phyloP scores from a whole-genome alignment of 2,329 filamentous ascomycete genomes.

The Acephala macrosclerotiorum region DNA sequence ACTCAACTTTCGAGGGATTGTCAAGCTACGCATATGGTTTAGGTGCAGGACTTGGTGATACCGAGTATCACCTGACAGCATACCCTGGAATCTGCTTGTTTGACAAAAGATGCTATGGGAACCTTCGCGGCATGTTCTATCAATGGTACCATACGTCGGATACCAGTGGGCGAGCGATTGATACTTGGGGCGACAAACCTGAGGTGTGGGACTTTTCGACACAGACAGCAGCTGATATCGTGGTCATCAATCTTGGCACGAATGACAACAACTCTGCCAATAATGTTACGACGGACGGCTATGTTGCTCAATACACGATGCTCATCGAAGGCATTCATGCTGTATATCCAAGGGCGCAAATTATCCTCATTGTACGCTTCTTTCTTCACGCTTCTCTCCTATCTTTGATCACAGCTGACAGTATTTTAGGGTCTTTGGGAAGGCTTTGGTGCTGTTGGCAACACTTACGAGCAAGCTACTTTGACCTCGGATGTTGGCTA shows the following conservation, averaged over 20 bases:
- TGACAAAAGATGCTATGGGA: slow-evolving; percentile 63
- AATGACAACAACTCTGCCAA: slow-evolving; percentile 54
- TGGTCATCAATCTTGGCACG: slow-evolving; percentile 55
- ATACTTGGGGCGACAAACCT: slow-evolving; percentile 47
- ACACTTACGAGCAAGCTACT: slow-evolving; percentile 53
- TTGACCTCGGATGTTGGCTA: slow-evolving; percentile 49
- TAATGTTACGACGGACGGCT: slow-evolving; percentile 48
- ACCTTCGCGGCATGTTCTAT: slow-evolving; percentile 56
- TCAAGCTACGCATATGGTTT: slow-evolving; percentile 63
- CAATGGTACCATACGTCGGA: slow-evolving; percentile 67
- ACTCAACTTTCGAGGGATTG: slow-evolving; percentile 64
- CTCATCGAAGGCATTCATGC: slow-evolving; percentile 56
- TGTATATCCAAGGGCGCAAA: slow-evolving; percentile 54
- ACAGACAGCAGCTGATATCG: slow-evolving; percentile 52
- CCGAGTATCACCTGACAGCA: slow-evolving; percentile 64
- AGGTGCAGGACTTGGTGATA: slow-evolving; percentile 62
- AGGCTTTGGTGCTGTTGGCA: slow-evolving; percentile 58
- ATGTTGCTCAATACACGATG: slow-evolving; percentile 51
- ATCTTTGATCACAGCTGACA: not conserved
- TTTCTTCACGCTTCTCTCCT: slow-evolving; percentile 49
- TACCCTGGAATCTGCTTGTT: slow-evolving; percentile 65
- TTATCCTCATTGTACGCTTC: slow-evolving; percentile 55
- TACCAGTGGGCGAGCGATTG: slow-evolving; percentile 45
- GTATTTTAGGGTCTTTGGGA: slow-evolving; percentile 58
- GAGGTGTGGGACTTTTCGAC: slow-evolving; percentile 55